Evolutionary conservation across 305 asterid genomes (phyloP).

Genomic region (Salvia sclarea): DNA sequence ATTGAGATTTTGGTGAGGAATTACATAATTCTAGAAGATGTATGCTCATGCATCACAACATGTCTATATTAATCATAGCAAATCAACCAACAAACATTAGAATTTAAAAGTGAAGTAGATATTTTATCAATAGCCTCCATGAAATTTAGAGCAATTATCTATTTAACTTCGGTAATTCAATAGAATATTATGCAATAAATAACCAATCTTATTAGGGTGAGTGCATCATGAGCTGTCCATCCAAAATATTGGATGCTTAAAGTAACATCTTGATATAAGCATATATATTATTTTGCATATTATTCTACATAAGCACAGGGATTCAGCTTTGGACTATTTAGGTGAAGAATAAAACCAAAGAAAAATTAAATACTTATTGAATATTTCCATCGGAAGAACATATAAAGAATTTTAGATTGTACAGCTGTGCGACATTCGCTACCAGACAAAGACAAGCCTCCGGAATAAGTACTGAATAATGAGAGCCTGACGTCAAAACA

Average conservation of each 20-base stretch:
- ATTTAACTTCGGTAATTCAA: not conserved
- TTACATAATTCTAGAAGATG: not conserved
- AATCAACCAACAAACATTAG: constrained; percentile 13
- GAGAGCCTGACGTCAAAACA: not conserved
- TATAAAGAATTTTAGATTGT: not conserved
- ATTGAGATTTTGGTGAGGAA: not conserved
- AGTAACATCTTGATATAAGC: constrained; percentile 5
- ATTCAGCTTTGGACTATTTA: not conserved
- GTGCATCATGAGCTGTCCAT: not conserved
- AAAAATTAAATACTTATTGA: not conserved
- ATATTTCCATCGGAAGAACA: not conserved
- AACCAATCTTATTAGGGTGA: not conserved
- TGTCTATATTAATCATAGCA: too few species aligned
- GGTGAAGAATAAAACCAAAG: not conserved
- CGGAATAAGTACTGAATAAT: not conserved
- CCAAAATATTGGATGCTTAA: constrained; percentile 12
- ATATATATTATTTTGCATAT: not conserved
- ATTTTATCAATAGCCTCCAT: not conserved
- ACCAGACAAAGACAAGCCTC: constrained; percentile 12
- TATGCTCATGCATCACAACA: not conserved
- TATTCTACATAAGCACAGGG: not conserved
- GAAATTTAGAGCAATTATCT: not conserved
- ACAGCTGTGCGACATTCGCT: not conserved
- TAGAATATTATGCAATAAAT: not conserved
- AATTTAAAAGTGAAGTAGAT: not conserved